Evolutionary conservation across 176 grass and related monocot species (phyloP).

Genomic region (Thinopyrum elongatum): DNA sequence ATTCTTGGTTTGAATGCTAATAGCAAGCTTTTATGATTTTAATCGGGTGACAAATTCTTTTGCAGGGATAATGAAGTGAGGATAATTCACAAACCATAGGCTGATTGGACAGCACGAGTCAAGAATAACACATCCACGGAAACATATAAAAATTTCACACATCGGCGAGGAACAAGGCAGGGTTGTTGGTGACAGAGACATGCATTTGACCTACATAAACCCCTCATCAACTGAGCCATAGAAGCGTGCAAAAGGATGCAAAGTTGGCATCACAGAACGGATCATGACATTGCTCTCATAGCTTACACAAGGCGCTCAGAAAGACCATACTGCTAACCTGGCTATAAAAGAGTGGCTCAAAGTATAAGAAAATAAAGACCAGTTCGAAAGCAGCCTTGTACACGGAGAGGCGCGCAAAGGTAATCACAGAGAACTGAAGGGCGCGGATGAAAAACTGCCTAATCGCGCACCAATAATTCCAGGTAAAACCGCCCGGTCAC

Average conservation of each 20-base stretch:
- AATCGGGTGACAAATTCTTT: neutral
- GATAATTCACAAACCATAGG: neutral
- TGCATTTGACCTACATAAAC: neutral
- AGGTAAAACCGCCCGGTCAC: neutral
- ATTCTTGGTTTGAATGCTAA: neutral
- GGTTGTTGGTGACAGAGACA: neutral
- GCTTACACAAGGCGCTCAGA: neutral
- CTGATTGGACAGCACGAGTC: neutral
- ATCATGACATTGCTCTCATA: neutral
- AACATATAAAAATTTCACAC: neutral
- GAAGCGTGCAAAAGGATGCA: neutral
- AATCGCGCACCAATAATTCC: neutral
- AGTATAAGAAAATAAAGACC: too few relatives aligned
- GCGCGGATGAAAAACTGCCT: neutral
- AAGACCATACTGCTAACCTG: neutral
- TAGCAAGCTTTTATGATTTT: neutral
- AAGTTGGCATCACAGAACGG: neutral
- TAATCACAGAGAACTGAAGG: neutral
- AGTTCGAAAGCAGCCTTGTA: neutral
- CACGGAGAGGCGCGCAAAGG: neutral
- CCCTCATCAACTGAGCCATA: neutral
- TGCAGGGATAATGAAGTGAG: neutral
- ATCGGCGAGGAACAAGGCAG: neutral
- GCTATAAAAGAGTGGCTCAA: neutral
- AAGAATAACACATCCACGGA: neutral